A percentile compares a stretch with the other conserved stretches of the same genome.
Conservation (phyloP, 2,329 filamentous ascomycete species). For the Fusarium pininemorale region DNA sequence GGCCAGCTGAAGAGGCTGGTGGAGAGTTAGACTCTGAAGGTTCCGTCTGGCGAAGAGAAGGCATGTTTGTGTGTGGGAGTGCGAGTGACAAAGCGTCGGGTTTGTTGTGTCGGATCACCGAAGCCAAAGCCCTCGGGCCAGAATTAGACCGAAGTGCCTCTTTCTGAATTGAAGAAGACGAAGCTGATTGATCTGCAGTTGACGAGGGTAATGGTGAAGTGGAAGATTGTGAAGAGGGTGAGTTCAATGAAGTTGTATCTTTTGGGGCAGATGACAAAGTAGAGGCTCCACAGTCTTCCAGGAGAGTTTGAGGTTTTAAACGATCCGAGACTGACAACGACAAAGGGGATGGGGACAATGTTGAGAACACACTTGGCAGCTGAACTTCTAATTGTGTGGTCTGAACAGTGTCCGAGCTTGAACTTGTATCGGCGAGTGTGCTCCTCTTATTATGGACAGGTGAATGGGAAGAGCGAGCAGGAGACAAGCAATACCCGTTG, state of each 20-base stretch:
- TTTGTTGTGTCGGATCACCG: conserved; percentile 67
- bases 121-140: conserved; percentile 82
- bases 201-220: conserved; percentile 15
- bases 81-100: conserved; percentile 69
- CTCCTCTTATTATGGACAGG: conserved; percentile 35
- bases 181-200: conserved; percentile 37
- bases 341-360: conserved; percentile 15
- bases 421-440: conserved; percentile 17
- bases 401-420: background rate
- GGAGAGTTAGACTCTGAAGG: conserved; percentile 46
- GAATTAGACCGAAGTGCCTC: conserved; percentile 53
- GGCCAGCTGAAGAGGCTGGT: conserved; percentile 8
- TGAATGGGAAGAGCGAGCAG: conserved; percentile 25
- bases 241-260: conserved; percentile 14
- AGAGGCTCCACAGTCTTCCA: conserved; percentile 40
- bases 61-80: conserved; percentile 54
- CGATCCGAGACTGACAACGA: conserved; percentile 13
- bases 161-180: conserved; percentile 17
- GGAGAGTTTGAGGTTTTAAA: conserved; percentile 29
- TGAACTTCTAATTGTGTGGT: conserved; percentile 9
- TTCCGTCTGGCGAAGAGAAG: conserved; percentile 55
- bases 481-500: conserved; percentile 26
- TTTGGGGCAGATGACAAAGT: conserved; percentile 21
- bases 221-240: conserved; percentile 1
- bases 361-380: background rate